Evolutionary conservation across 805 yeast genomes (phyloP), one percentile per base, ranked within the genome.

Genomic region (Hemisphaericaspora nanyangensis): DNA sequence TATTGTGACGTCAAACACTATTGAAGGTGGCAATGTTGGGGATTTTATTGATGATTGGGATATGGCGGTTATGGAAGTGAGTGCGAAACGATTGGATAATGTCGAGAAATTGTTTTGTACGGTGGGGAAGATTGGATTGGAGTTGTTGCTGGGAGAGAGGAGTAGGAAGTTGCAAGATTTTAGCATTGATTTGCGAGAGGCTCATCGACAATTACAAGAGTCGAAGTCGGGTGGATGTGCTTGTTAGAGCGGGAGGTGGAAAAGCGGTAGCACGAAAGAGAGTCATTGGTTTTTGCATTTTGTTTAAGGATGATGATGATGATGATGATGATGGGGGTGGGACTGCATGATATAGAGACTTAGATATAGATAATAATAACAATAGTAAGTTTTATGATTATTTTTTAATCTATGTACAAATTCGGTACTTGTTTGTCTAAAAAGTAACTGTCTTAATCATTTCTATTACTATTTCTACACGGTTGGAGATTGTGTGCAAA

Each of bases 51-150:
- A 38, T 6, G 62, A 64, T 45, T 65, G 72, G 71, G 54, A 49
- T 13, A 26, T 37, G 5, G 69, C 64, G 39, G 45, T 66, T 17
- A 17, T 51, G 22, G 73, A 68, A 47, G 50, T 63, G 3, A 50
- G 62, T 24, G 58, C 65, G 36, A 63, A 62, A 39, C 49, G 49
- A 15, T 47, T 57, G 18, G 57, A 52, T 12, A 29, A 49, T 35
- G 73, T 70, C 10, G 55, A 57, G n/a, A 46, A 43, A 4, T 54
- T 68, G 15, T 70, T 70, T 47, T 35, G 40, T 3, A 50, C 67
- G 17, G 72, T 61, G 20, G 75, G 72, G 3, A 49, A 50, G 37
- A 29, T 68, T 15, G 74, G 72, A 5, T 34, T 62, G 6, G 52
- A 47, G 16, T 17, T 45, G 33, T 31, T 40, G 29, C 38, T 38